A percentile compares a stretch with the other conserved stretches of the same genome.
Conservation (phyloP, 2,329 filamentous ascomycete species). For the Ophiostoma triangulosporum region DNA sequence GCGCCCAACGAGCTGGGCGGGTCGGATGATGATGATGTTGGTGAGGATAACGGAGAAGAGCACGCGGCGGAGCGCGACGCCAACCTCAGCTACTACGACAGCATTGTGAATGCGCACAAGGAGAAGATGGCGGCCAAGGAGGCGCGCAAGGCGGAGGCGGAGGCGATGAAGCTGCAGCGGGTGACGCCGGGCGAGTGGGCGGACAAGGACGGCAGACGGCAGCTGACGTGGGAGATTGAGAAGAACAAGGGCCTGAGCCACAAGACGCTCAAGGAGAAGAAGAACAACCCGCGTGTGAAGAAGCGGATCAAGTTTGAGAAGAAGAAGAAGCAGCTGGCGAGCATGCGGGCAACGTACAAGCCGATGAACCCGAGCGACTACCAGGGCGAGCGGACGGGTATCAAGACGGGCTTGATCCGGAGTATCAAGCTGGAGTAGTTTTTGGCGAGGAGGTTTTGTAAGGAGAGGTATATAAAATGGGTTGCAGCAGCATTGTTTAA, state of each 20-base stretch:
- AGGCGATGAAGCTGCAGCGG: conserved; percentile 50
- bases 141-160: conserved; percentile 39
- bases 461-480: too few species aligned
- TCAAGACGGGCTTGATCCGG: conserved; percentile 87
- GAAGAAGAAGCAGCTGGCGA: conserved; percentile 93
- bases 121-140: conserved; percentile 63
- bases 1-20: conserved; percentile 52
- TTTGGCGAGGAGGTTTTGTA: too few species aligned
- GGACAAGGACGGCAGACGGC: conserved; percentile 75
- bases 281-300: conserved; percentile 90
- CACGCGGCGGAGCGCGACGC: conserved; percentile 69
- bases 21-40: conserved; percentile 56
- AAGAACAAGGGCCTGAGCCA: conserved; percentile 96
- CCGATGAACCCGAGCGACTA: conserved; percentile 78
- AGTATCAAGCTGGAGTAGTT: conserved; percentile 68
- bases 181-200: conserved; percentile 54
- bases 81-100: conserved; percentile 34
- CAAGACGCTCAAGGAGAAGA: conserved; percentile 59
- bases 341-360: conserved; percentile 74
- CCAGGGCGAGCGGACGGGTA: conserved; percentile 83
- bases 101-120: conserved; percentile 10
- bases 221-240: conserved; percentile 85
- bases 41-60: conserved; percentile 45
- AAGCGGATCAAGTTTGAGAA: conserved; percentile 93
- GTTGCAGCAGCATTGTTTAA: too few species aligned